Base-by-base conservation (phyloP, 768 basidiomycete species). In the Xerocomus brunneocitrinus region DNA sequence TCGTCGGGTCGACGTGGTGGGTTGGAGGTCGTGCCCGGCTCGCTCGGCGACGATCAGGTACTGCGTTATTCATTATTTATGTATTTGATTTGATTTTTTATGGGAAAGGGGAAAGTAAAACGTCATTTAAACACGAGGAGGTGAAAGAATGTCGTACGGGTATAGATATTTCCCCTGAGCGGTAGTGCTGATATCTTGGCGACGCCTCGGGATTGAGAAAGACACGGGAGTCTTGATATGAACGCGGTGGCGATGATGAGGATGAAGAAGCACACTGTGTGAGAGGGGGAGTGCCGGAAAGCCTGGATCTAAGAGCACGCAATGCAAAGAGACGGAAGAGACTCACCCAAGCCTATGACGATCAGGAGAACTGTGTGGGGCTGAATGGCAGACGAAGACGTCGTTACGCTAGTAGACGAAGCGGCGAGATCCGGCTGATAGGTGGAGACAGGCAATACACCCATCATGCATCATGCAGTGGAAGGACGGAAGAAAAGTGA, bases 261-360 rank as follows among this genome's bases (percentile, higher is more conserved):
- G 12, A 36, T 1, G 39, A 46, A 12, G 24, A 62, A 64, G 39
- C 42, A 28, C 14, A 58, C 63, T 64, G 44, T 14, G 38, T 19
- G 31, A 19, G 19, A 19, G 19, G 19, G 19, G 19, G 19, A 19
- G 19, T 19, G 19, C 19, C 19, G n/a, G 0, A 25, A 8, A 32
- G 2, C 9, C 28, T 8, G 43, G 39, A 39, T 19, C 1, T 19
- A 19, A 5, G 12, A 1, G 13, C 12, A 27, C 7, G 5, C 25
- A 4, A 40, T 22, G 27, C 8, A n/a, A 14, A 30, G 19, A 44
- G 34, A 52, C 8, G 28, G 34, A 22, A 2, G 7, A 0, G 14
- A 45, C 22, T 50, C 60, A 64, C 63, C 52, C 32, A 59, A 16
- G 12, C 63, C 52, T 5, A 62, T 14, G 28, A 59, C 49, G 28